Evolutionary conservation across 2,329 filamentous ascomycete genomes (phyloP).

Genomic region (Blastomyces emzantsi): DNA sequence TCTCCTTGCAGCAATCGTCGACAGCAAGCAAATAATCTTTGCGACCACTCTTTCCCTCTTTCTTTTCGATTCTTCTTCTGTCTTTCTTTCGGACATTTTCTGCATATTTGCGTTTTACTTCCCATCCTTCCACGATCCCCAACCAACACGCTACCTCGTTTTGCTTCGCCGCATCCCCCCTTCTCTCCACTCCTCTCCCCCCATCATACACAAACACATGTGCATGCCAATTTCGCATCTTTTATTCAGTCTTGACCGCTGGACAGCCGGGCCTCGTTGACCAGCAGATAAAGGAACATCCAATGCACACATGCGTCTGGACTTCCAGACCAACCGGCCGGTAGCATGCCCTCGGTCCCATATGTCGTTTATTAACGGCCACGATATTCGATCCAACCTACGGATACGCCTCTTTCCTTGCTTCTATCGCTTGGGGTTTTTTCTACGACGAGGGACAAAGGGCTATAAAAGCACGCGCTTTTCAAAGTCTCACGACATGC

Average conservation of each 20-base stretch:
- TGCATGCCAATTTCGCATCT: background rate
- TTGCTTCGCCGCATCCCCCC: background rate
- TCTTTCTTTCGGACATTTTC: slow-evolving; percentile 7
- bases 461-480: background rate
- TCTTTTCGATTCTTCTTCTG: slow-evolving; percentile 5
- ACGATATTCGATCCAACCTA: background rate
- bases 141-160: background rate
- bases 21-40: slow-evolving; percentile 4
- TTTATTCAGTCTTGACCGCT: background rate
- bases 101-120: slow-evolving; percentile 6
- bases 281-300: background rate
- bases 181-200: background rate
- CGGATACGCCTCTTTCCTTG: background rate
- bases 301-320: background rate
- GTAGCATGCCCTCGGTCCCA: background rate
- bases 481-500: background rate
- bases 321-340: background rate
- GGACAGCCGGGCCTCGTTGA: background rate
- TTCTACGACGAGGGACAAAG: background rate
- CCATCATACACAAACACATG: background rate
- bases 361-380: background rate
- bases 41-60: background rate
- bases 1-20: slow-evolving; percentile 2
- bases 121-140: background rate
- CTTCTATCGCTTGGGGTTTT: background rate